phyloP scores from a whole-genome alignment of 768 basidiomycete genomes.

The Infundibulicybe gibba region DNA sequence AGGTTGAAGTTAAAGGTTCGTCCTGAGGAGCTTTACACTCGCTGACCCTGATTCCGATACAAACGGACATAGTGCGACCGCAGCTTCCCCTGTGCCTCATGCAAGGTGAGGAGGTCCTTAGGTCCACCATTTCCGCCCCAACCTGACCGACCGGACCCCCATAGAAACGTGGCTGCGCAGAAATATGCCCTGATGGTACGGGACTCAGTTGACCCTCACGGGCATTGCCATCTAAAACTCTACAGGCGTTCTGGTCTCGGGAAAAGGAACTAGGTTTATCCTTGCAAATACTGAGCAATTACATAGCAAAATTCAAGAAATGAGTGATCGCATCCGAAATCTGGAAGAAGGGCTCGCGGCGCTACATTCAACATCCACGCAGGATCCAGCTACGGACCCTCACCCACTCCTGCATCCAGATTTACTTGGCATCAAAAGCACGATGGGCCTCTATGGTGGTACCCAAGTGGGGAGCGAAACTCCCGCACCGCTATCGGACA shows the following conservation, averaged over 20 bases:
- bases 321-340: slow-evolving; percentile 62
- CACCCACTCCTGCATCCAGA: slow-evolving; percentile 52
- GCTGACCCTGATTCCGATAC: slow-evolving; percentile 10
- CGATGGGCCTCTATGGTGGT: slow-evolving; percentile 44
- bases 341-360: slow-evolving; percentile 53
- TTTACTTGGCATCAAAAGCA: slow-evolving; percentile 53
- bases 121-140: not conserved
- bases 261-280: slow-evolving; percentile 65
- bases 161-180: slow-evolving; percentile 60
- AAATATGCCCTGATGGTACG: slow-evolving; percentile 65
- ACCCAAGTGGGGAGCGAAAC: slow-evolving; percentile 16
- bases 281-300: slow-evolving; percentile 66
- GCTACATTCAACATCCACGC: slow-evolving; percentile 21
- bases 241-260: slow-evolving; percentile 59
- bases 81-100: slow-evolving; percentile 46
- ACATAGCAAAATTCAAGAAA: slow-evolving; percentile 60
- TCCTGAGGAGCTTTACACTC: not conserved
- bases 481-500: not conserved
- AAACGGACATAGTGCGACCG: slow-evolving; percentile 39
- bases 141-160: slow-evolving; percentile 5
- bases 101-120: slow-evolving; percentile 22
- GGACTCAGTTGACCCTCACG: not conserved
- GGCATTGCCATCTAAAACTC: slow-evolving; percentile 1
- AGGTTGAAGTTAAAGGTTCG: slow-evolving; percentile 59
- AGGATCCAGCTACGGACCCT: slow-evolving; percentile 23